Base-by-base conservation (phyloP, 2,329 filamentous ascomycete species). In the Achaetomium macrosporum region DNA sequence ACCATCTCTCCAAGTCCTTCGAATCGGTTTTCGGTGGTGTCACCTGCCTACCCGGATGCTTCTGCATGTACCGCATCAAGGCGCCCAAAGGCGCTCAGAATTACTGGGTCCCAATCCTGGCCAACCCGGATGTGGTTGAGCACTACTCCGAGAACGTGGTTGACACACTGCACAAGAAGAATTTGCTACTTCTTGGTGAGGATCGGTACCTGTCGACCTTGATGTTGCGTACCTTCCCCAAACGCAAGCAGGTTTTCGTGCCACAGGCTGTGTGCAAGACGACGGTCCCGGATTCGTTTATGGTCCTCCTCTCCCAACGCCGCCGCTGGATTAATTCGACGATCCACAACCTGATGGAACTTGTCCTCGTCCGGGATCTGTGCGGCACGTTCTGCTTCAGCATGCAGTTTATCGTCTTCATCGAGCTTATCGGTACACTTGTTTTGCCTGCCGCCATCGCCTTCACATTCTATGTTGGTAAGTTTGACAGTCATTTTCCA, bases 41-140 rank as follows among this genome's bases (percentile, higher is more conserved):
- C 56, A 99, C 93, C 59, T 99, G 93, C 78, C 78, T 99, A 62
- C 93, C 93, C 15, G 93, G 93, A 59, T 99, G 93, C 77, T 99
- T 99, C 84, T 96, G 90, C 79, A 99, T 99, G 95, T 99, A 99
- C 76, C 88, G 93, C 65, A 97, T 99, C 81, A 99, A 99, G 74
- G 88, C 93, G 30, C 95, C 93, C 56, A 99, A 99, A 75, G 93
- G 93, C 60, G 92, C 88, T 25, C 90, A 97, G 69, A 97, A 99
- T 76, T 99, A 97, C 74, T 99, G 93, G 93, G 93, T 99, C 20
- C 93, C 93, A 8, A 97, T 99, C 65, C 81, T 99, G 59, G 93
- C 93, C 62, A 99, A 99, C 69, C 95, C 95, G 2, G 95, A 99
- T 66, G 88, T 99, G 41, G 95, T 99, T 43, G 93, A 99, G 73